These are phyloP conservation scores for Pestalotiopsis sp. DNA, from an alignment of 2,329 filamentous ascomycete genomes.

Conservation along the genomic window DNA sequence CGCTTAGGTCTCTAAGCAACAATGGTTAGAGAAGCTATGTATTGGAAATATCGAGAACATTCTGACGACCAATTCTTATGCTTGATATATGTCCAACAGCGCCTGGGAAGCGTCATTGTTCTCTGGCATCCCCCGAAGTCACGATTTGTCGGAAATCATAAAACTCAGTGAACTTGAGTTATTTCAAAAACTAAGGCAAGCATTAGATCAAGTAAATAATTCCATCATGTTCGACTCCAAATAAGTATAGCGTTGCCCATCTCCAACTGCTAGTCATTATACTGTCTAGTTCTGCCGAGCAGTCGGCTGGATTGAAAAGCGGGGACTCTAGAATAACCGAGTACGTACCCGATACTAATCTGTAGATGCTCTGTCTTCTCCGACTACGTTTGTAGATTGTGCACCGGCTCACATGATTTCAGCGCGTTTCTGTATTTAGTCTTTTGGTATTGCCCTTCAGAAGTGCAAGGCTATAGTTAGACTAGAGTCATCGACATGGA, in stretches of 20 bases:
- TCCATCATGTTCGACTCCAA: background rate
- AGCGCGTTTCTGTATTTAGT: background rate
- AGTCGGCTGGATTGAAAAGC: background rate
- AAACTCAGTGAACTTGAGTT: too few relatives aligned
- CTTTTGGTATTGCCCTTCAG: background rate
- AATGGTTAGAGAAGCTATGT: too few relatives aligned
- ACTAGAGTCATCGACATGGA: constrained; percentile 14
- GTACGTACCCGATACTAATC: background rate
- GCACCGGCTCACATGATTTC: background rate
- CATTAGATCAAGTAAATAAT: too few relatives aligned
- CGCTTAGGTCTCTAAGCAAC: too few relatives aligned
- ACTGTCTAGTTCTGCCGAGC: background rate
- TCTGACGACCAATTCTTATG: too few relatives aligned
- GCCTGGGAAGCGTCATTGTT: too few relatives aligned
- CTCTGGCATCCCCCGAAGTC: too few relatives aligned
- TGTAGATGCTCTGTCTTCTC: background rate
- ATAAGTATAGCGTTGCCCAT: background rate
- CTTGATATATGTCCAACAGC: too few relatives aligned
- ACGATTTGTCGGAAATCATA: too few relatives aligned
- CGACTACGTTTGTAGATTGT: background rate
- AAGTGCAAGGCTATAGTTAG: background rate
- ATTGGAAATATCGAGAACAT: too few relatives aligned
- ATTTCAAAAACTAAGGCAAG: too few relatives aligned
- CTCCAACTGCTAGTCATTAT: background rate
- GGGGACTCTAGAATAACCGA: background rate